A percentile compares a stretch with the other conserved stretches of the same genome.
phyloP scores from a whole-genome alignment of 345 rosid genomes.

The Eucalyptus microcorys region DNA sequence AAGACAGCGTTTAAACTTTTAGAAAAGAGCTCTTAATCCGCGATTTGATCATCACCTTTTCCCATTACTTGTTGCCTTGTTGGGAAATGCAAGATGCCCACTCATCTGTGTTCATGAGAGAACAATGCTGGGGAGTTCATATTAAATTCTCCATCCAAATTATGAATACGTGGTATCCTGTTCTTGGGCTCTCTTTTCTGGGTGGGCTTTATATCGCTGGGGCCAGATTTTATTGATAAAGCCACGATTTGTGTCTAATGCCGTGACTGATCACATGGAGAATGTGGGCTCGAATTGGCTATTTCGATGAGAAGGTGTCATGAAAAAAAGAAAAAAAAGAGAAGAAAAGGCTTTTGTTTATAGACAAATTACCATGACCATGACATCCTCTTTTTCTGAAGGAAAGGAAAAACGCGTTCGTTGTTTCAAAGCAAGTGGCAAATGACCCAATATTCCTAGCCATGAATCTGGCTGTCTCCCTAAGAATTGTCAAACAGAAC shows the following conservation, averaged over 20 bases:
- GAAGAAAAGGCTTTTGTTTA: neutral
- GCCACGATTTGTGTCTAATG: neutral
- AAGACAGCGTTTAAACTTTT: neutral
- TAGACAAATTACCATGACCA: neutral
- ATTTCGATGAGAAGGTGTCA: neutral
- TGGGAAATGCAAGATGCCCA: neutral
- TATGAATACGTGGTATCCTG: neutral
- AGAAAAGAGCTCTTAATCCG: neutral
- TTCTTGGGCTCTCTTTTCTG: neutral
- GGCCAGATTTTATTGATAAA: neutral
- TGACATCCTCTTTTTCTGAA: neutral
- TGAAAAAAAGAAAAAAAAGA: neutral
- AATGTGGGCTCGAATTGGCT: neutral
- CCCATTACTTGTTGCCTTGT: neutral
- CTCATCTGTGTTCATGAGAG: neutral
- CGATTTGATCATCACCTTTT: neutral
- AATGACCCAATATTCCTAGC: neutral
- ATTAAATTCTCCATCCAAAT: neutral
- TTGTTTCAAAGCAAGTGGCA: neutral
- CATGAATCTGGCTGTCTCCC: neutral
- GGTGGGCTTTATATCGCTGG: neutral
- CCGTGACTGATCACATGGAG: neutral
- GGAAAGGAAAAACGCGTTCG: neutral
- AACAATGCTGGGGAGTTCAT: neutral
- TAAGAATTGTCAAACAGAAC: neutral